Evolutionary conservation across 2,329 filamentous ascomycete genomes (phyloP), one percentile per base, ranked within the genome.

Genomic region (Monosporascus sp.): DNA sequence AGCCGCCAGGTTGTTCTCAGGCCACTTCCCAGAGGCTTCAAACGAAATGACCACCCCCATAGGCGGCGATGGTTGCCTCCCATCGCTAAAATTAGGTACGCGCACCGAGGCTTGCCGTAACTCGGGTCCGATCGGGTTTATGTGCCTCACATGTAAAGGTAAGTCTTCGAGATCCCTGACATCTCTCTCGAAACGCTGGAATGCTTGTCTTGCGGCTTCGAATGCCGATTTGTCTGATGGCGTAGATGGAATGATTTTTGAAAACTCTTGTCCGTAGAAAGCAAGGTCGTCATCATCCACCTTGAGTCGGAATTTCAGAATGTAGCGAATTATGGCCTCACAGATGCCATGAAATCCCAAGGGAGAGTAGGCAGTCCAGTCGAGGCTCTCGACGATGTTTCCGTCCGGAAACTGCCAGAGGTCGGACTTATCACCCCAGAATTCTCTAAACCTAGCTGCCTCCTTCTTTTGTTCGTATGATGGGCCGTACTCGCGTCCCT

Each of bases 351-450:
- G 54, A 51, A 64, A 68, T 34, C 73, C 69, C 3, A 78, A 74
- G 1, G 83, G 74, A 1, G 80, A 75, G 51, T 81, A 78, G 58
- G 85, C 81, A 2, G 78, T 78, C 94, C 94, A 99, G 20, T 96
- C 86, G 31, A 97, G 76, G 64, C 89, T 96, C 70, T 99, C 95
- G 8, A 91, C 79, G 59, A 99, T 97, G 62, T 87, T 93, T 22
- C 94, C 94, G 64, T 97, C 91, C 63, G 92, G 95, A 76, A 99
- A 99, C 20, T 94, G 88, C 58, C 94, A 84, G 46, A 99, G 78
- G 69, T 99, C 94, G 1, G 94, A 83, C 68, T 94, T 96, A 9
- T 93, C 87, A 6, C 93, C 94, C 94, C 95, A 99, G 67, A 99
- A 97, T 36, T 86, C 83, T 37, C 90, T 88, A 69, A 97, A 99